Evolutionary conservation across 768 basidiomycete species (phyloP).

Genomic region (Lentinula edodes): DNA sequence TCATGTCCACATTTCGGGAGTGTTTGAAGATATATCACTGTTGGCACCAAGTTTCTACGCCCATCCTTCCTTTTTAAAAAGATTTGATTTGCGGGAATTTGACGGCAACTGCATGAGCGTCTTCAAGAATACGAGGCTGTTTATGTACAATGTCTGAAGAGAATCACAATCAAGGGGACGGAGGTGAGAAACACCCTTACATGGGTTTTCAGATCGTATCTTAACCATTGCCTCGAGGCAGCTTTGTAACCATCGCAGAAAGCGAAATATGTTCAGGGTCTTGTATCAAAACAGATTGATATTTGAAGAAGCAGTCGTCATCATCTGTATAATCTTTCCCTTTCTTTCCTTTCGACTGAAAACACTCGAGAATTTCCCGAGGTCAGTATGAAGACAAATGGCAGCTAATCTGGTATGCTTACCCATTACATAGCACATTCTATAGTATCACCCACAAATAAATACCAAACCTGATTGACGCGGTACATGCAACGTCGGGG

Average conservation of each 20-base stretch:
- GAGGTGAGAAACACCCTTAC: not conserved
- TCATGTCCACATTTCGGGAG: not conserved
- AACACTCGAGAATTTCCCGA: not conserved
- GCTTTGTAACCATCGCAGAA: not conserved
- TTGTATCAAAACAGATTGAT: not conserved
- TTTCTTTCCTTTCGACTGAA: not conserved
- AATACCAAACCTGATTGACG: not conserved
- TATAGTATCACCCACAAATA: not conserved
- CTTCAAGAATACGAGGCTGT: not conserved
- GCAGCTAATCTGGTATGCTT: not conserved
- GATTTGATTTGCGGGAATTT: not conserved
- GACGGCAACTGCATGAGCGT: not conserved
- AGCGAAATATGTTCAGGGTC: not conserved
- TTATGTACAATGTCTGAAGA: not conserved
- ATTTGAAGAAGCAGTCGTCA: slow-evolving; percentile 2
- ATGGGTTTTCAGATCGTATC: not conserved
- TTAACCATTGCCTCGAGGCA: slow-evolving; percentile 5
- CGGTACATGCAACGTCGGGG: slow-evolving; percentile 15
- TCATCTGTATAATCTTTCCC: not conserved
- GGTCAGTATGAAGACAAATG: not conserved
- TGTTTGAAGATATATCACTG: not conserved
- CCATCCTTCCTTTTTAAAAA: not conserved
- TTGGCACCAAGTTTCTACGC: not conserved
- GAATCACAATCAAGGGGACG: not conserved
- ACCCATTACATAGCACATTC: not conserved